These are phyloP conservation scores for Pleurotus tuber-regium DNA, from an alignment of 768 basidiomycete species.

Conservation along the genomic window DNA sequence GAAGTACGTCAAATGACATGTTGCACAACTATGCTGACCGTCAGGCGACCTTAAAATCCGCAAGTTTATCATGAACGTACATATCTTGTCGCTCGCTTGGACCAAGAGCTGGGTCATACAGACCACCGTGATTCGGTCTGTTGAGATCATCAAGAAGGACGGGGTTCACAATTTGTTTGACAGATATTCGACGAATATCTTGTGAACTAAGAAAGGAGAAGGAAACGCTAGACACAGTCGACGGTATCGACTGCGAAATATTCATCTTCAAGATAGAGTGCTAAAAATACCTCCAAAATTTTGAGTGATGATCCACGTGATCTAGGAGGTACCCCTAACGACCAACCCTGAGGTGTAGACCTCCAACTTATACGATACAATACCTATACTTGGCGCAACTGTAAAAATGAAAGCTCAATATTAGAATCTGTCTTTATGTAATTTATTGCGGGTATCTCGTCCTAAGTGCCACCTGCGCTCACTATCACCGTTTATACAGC, in stretches of 20 bases:
- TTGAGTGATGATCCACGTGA: too few species aligned
- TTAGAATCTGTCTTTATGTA: too few species aligned
- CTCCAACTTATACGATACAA: too few species aligned
- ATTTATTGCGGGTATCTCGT: too few species aligned
- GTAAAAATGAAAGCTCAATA: too few species aligned
- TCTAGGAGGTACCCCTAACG: too few species aligned
- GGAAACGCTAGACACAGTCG: slow-evolving; percentile 78
- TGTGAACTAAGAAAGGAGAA: slow-evolving; percentile 90
- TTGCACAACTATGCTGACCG: slow-evolving; percentile 67
- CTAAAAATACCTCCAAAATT: slow-evolving; percentile 4
- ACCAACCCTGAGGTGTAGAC: too few species aligned
- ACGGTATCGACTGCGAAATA: slow-evolving; percentile 85
- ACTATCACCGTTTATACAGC: too few species aligned
- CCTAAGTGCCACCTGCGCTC: too few species aligned
- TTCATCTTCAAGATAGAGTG: slow-evolving; percentile 57
- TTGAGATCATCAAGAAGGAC: slow-evolving; percentile 92
- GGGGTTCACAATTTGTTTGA: slow-evolving; percentile 95
- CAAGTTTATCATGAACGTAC: slow-evolving; percentile 35
- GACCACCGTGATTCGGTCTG: slow-evolving; percentile 84
- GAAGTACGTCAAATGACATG: slow-evolving; percentile 90
- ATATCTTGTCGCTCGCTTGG: slow-evolving; percentile 88
- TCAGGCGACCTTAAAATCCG: neutral
- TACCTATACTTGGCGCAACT: too few species aligned
- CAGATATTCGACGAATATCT: slow-evolving; percentile 92
- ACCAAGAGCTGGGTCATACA: slow-evolving; percentile 95